These are phyloP conservation scores for Fusarium subglutinans DNA, from an alignment of 2,329 filamentous ascomycete genomes.

Conservation along the genomic window DNA sequence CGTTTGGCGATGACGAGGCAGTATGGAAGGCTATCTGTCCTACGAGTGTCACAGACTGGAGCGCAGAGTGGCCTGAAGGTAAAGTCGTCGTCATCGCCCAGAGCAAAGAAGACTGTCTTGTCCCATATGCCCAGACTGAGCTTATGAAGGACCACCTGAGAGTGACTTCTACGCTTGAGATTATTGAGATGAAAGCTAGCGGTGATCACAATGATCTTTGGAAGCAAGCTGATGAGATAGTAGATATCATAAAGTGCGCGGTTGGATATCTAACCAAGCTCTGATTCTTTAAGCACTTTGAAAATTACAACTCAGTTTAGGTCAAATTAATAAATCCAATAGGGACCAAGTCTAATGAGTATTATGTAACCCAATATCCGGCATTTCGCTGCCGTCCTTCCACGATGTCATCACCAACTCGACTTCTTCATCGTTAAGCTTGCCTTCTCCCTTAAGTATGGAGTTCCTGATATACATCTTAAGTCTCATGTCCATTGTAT, in stretches of 20 bases:
- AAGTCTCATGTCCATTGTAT: not conserved
- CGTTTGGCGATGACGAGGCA: not conserved
- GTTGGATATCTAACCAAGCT: not conserved
- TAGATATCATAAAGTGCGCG: not conserved
- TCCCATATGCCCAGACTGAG: not conserved
- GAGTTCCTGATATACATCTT: not conserved
- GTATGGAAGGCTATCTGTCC: not conserved
- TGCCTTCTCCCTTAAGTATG: not conserved
- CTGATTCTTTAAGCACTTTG: fast-evolving
- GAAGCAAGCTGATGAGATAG: not conserved
- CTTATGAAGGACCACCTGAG: not conserved
- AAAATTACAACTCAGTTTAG: too few relatives aligned
- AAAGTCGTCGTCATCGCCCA: not conserved
- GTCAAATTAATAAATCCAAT: not conserved
- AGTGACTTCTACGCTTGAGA: fast-evolving
- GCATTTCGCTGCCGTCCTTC: not conserved
- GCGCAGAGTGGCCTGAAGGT: not conserved
- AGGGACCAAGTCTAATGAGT: not conserved
- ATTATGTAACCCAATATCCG: not conserved
- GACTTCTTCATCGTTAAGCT: not conserved
- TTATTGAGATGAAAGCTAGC: not conserved
- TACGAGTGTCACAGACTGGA: not conserved
- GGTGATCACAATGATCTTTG: slow-evolving; percentile 6
- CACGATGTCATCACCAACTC: fast-evolving
- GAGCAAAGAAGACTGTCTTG: not conserved